Evolutionary conservation across 169 alveolate species (phyloP).

Genomic region (Theileria sp.): DNA sequence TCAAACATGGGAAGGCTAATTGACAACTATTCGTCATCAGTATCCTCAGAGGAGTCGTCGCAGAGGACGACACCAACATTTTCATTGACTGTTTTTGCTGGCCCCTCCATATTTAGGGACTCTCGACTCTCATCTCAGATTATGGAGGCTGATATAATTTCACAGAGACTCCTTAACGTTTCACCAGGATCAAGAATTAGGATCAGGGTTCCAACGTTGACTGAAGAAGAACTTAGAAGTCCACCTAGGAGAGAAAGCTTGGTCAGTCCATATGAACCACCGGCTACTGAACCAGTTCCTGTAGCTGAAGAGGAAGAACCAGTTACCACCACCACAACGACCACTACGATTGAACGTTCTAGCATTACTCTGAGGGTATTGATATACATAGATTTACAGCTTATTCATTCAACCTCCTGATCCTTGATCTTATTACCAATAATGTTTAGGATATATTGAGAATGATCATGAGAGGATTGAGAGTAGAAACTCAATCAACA

Average conservation of each 20-base stretch:
- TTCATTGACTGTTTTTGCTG: constrained; percentile 56
- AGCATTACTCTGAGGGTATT: constrained; percentile 43
- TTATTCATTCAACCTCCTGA: not conserved
- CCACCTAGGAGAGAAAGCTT: not conserved
- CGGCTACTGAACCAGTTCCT: not conserved
- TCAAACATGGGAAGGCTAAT: constrained; percentile 4
- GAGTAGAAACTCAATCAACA: constrained; percentile 33
- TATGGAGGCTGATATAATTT: constrained; percentile 7
- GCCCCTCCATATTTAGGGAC: constrained; percentile 41
- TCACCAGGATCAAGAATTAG: constrained; percentile 50
- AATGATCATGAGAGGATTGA: constrained; percentile 55
- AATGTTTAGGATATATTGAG: constrained; percentile 42
- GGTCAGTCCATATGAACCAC: constrained; percentile 13
- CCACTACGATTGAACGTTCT: constrained; percentile 9
- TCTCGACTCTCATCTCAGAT: not conserved
- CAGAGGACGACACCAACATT: constrained; percentile 41
- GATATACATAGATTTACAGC: not conserved
- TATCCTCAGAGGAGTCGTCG: constrained; percentile 10
- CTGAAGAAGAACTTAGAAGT: constrained; percentile 2
- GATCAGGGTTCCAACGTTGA: constrained; percentile 40
- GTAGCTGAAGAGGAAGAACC: constrained; percentile 6
- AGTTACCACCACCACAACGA: not conserved
- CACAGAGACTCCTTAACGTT: constrained; percentile 15
- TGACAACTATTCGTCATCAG: not conserved
- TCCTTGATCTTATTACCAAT: not conserved